Base-by-base conservation (phyloP, 2,329 filamentous ascomycete genomes). In the Capronia americana region DNA sequence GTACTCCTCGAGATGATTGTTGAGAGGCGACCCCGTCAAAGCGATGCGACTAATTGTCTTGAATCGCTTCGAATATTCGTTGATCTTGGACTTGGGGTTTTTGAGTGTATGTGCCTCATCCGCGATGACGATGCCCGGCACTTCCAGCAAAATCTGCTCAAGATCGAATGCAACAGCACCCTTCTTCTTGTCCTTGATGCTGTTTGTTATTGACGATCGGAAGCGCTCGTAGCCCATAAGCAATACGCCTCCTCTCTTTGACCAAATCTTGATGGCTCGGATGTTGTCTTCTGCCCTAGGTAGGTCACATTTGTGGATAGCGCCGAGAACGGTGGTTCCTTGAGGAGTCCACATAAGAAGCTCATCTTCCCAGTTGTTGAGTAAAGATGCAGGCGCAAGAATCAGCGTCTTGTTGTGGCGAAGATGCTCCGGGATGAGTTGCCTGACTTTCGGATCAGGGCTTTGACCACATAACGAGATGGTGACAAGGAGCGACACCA, bases 61-160 rank as follows among this genome's bases (percentile, higher is more conserved):
- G 74, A 97, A 90, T 11, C 80, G 76, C 1, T 80, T 79, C 23
- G 88, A 86, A 5, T 85, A 82, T 44, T 77, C 70, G 51, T 87
- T 81, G 38, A 89, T 79, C 23, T 82, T 77, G 0, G 88, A 82
- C 0, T 74, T 75, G 0, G 81, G 77, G 68, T 92, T 93, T 77
- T 95, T 96, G 75, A 97, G 79, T 24, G 78, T 81, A 74, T 97
- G 93, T 0, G 92, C 93, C 77, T 97, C 93, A 74, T 97, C 93
- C 0, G 90, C 91, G 58, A 97, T 79, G 24, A 96, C 88, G 54
- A 97, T 85, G 67, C 85, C 90, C 0, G 93, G 87, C 0, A 82
- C 80, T 3, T 88, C 73, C 0, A 87, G 77, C 6, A 96, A 77
- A 86, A 78, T 10, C 81, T 74, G 34, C 75, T 75, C 10, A 83